Evolutionary conservation across 2,329 filamentous ascomycete genomes (phyloP).

Genomic region (Penicillium sp.): DNA sequence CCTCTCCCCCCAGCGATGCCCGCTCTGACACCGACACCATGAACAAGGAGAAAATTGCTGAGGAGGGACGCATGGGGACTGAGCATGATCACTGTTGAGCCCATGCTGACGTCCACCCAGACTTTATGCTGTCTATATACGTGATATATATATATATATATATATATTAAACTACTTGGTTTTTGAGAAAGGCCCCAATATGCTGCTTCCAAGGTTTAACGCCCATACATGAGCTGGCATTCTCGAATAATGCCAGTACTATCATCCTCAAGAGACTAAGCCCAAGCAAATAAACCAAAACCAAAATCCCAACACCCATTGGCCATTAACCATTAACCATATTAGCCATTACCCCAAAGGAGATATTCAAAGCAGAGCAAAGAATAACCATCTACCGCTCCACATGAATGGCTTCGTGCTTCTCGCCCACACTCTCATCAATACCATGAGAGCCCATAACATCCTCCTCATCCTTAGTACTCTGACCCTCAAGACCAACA

Average conservation of each 20-base stretch:
- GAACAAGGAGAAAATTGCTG: neutral
- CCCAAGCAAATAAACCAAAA: neutral
- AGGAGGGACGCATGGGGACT: neutral
- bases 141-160: too few species aligned
- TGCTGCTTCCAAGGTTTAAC: too few species aligned
- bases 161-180: too few species aligned
- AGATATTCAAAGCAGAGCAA: neutral
- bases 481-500: constrained; percentile 39
- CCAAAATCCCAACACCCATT: neutral
- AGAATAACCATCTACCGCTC: constrained; percentile 6
- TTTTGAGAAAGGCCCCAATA: too few species aligned
- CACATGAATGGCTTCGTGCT: constrained; percentile 10
- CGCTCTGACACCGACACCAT: too few species aligned
- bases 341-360: neutral
- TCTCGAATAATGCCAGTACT: too few species aligned
- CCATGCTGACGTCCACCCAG: too few species aligned
- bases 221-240: too few species aligned
- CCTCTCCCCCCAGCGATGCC: neutral
- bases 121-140: too few species aligned
- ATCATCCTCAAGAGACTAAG: neutral
- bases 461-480: constrained; percentile 27
- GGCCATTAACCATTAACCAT: neutral
- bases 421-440: constrained; percentile 25
- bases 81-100: too few species aligned
- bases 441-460: constrained; percentile 17